A percentile compares a stretch with the other conserved stretches of the same genome.
Conservation (phyloP, 2,329 filamentous ascomycete genomes). For the Neurospora sp. region DNA sequence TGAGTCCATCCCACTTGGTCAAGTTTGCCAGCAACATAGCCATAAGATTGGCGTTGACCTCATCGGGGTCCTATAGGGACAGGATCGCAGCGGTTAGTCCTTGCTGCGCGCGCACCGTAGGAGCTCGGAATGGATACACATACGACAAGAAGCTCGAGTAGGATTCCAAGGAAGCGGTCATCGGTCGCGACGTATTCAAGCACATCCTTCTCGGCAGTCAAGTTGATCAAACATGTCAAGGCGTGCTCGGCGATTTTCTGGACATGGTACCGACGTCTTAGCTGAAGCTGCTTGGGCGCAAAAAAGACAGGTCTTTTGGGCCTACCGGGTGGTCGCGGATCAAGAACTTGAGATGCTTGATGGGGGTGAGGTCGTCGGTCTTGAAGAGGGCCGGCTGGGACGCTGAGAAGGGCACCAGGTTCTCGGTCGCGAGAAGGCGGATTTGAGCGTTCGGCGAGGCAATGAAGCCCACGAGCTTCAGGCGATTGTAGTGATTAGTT, state of each 20-base stretch:
- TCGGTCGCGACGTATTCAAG: conserved; percentile 65
- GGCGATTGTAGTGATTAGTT: conserved; percentile 1
- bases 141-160: conserved; percentile 67
- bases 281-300: background rate
- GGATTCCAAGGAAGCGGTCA: conserved; percentile 65
- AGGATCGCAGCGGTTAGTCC: conserved; percentile 1
- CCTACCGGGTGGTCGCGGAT: conserved; percentile 72
- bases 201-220: conserved; percentile 67
- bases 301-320: conserved; percentile 4
- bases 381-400: conserved; percentile 76
- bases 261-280: conserved; percentile 3
- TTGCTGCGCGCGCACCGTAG: conserved; percentile 7
- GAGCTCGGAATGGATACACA: conserved; percentile 24
- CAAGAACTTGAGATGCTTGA: conserved; percentile 80
- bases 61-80: conserved; percentile 42
- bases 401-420: conserved; percentile 73
- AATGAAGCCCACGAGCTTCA: conserved; percentile 82
- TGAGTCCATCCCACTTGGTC: conserved; percentile 66
- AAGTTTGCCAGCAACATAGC: conserved; percentile 93
- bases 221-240: conserved; percentile 79
- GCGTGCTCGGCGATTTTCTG: conserved; percentile 89
- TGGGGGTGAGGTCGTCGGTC: conserved; percentile 60
- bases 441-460: conserved; percentile 88
- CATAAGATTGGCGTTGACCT: conserved; percentile 73
- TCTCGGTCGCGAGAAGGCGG: conserved; percentile 73